Conservation (phyloP, 2,329 filamentous ascomycete genomes). For the Ophiostoma quercus region DNA sequence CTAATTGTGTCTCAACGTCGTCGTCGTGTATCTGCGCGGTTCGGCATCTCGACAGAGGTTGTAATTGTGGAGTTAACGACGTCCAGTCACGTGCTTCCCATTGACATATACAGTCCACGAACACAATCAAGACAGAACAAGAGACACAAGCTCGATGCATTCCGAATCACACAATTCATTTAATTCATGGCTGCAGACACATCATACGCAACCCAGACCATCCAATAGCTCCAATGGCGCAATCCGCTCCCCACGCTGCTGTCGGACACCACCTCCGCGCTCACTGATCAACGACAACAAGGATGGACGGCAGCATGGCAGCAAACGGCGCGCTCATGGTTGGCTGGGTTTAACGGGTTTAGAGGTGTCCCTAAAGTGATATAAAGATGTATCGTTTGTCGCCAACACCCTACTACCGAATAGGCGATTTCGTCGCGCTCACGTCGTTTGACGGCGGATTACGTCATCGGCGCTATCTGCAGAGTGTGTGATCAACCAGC, state of each 20-base stretch:
- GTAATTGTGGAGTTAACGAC: slow-evolving; percentile 1
- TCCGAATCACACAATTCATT: neutral
- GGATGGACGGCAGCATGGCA: neutral
- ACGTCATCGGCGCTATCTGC: slow-evolving; percentile 13
- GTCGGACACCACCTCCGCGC: slow-evolving; percentile 8
- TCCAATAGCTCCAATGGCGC: neutral
- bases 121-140: neutral
- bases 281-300: neutral
- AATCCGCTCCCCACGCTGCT: neutral
- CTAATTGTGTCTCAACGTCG: neutral
- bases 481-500: neutral
- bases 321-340: neutral
- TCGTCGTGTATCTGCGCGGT: neutral
- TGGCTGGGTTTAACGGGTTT: neutral
- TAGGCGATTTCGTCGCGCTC: neutral
- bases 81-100: neutral
- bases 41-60: slow-evolving; percentile 1
- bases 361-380: neutral
- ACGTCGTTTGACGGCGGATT: slow-evolving; percentile 10
- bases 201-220: neutral
- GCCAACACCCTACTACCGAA: neutral
- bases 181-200: neutral
- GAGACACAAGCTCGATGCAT: neutral
- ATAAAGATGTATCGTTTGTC: neutral
- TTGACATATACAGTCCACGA: neutral